A percentile compares a stretch with the other conserved stretches of the same genome.
Evolutionary conservation across 257 asterid genomes (phyloP).

Genomic region (Leptodermis oblonga): DNA sequence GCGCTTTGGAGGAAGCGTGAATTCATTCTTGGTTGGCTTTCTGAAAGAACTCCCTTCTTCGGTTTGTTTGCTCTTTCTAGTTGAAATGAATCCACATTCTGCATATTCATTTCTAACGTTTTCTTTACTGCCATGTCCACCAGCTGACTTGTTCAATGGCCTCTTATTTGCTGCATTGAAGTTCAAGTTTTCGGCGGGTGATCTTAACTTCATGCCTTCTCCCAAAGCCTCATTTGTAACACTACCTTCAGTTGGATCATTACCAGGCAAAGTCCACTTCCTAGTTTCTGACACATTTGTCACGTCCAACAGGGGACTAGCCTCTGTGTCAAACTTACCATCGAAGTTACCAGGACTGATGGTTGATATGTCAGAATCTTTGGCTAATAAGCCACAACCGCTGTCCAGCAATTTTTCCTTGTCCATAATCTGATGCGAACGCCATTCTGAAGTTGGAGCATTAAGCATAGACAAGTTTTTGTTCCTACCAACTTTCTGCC

Average conservation of each 20-base stretch:
- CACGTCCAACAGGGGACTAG: conserved; percentile 4
- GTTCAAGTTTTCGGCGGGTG: conserved; percentile 15
- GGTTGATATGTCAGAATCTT: conserved; percentile 11
- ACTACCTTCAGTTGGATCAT: conserved; percentile 13
- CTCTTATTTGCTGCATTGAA: conserved; percentile 11
- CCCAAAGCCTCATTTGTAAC: conserved; percentile 17
- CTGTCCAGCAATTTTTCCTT: conserved; percentile 15
- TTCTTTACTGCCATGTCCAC: conserved; percentile 34
- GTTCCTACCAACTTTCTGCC: conserved; percentile 20
- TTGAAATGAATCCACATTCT: conserved; percentile 58
- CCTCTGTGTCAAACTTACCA: conserved; percentile 9
- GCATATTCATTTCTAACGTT: conserved; percentile 25
- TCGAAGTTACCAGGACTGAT: conserved; percentile 12
- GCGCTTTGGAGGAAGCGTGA: conserved; percentile 2
- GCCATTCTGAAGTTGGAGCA: conserved; percentile 16
- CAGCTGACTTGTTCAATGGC: conserved; percentile 18
- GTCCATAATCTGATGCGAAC: conserved; percentile 15
- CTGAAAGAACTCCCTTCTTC: conserved; percentile 18
- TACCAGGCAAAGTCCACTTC: conserved; percentile 15
- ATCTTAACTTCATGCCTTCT: background rate
- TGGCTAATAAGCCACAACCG: conserved; percentile 16
- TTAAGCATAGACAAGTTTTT: conserved; percentile 14
- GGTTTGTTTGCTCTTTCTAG: conserved; percentile 34
- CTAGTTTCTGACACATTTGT: conserved; percentile 15
- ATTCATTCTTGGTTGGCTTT: conserved; percentile 15